These are phyloP conservation scores for Termitomyces sp. DNA, from an alignment of 768 basidiomycete genomes.

Conservation along the genomic window DNA sequence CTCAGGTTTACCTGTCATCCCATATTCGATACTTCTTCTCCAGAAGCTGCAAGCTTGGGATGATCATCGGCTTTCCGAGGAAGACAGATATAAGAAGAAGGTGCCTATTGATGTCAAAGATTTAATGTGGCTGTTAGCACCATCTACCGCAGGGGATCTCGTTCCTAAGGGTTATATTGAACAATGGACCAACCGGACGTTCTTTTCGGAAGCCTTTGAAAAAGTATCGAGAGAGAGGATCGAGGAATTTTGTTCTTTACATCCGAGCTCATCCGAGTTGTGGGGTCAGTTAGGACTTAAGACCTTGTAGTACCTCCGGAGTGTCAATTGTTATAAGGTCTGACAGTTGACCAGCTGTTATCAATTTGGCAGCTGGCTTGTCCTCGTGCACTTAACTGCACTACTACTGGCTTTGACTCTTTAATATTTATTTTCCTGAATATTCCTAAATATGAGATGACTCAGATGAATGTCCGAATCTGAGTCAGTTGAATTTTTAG, in stretches of 20 bases:
- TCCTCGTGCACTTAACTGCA: no score
- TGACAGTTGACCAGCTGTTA: no score
- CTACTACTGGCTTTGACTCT: no score
- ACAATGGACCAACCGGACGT: constrained; percentile 5
- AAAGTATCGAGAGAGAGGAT: constrained; percentile 7
- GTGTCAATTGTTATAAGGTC: no score
- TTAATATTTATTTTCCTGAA: no score
- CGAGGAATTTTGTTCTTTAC: constrained; percentile 4
- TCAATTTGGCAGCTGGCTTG: no score
- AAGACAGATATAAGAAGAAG: constrained; percentile 13
- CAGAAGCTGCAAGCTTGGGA: constrained; percentile 21
- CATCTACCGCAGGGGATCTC: neutral
- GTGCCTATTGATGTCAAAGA: constrained; percentile 11
- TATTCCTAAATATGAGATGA: no score
- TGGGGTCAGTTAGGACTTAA: constrained; percentile 9
- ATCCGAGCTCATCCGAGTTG: neutral
- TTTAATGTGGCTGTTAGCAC: constrained; percentile 7
- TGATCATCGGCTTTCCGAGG: constrained; percentile 13
- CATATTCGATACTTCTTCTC: constrained; percentile 13
- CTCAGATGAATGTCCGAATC: no score
- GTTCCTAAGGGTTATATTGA: neutral
- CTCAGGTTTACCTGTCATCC: constrained; percentile 11
- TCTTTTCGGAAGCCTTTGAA: constrained; percentile 13
- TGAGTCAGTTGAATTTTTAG: no score
- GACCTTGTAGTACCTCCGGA: neutral